Percentiles rank a stretch among this genome's conserved stretches.
These are phyloP conservation scores for Coelastrella sp. DNA, from an alignment of 139 green algal genomes.

Conservation along the genomic window DNA sequence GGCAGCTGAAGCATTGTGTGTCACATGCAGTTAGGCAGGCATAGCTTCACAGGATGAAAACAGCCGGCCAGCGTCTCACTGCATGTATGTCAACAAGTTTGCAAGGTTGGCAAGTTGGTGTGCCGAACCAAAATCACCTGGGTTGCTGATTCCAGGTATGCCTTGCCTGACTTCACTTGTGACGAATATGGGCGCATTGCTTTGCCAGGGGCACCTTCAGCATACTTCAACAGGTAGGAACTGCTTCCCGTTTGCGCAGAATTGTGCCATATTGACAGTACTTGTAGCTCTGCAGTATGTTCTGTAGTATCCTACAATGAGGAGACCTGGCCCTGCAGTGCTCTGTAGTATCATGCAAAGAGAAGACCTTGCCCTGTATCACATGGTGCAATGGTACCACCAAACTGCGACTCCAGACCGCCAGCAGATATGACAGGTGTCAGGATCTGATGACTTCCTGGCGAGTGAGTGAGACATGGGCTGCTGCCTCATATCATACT, in stretches of 20 bases:
- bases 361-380: no score
- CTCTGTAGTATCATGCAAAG: no score
- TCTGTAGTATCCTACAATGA: no score
- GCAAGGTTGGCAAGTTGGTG: no score
- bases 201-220: constrained; percentile 36
- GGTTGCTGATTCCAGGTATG: constrained; percentile 41
- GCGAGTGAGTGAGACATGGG: no score
- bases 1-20: background rate
- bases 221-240: constrained; percentile 40
- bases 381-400: background rate
- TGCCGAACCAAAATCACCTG: no score
- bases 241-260: background rate
- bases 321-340: no score
- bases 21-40: background rate
- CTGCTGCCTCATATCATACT: no score
- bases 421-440: background rate
- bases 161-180: constrained; percentile 43
- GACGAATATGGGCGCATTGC: constrained; percentile 26
- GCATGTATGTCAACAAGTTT: no score
- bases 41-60: background rate
- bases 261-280: background rate
- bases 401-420: no score
- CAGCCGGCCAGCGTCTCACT: no score
- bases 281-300: background rate
- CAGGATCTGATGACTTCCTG: background rate